Evolutionary conservation across 2,329 filamentous ascomycete genomes (phyloP), one percentile per base, ranked within the genome.

Genomic region (Beauveria sp.): DNA sequence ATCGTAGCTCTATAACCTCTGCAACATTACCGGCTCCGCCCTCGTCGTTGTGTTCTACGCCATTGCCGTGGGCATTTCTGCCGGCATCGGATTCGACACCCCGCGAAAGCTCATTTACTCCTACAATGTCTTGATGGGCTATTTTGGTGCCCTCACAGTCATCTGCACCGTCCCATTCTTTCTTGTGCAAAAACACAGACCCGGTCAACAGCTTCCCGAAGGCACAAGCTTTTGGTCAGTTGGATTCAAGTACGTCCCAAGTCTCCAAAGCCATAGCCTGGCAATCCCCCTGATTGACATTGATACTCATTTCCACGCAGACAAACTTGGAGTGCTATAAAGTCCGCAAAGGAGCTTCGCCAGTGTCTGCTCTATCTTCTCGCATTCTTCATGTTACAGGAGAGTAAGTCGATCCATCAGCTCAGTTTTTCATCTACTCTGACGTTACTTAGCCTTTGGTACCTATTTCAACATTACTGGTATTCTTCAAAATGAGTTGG

Each of bases 81-180:
- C 65, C 18, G 63, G 59, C 40, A 51, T 66, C 22, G 65, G 65
- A 40, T 64, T 59, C 44, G 57, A 63, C 9, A 63, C 61, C 6
- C 52, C 59, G 14, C 5, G 47, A 6, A 54, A 65, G 59, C 60
- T 63, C 16, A 64, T 65, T 43, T 37, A 26, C n/a, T 63, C 63
- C 1, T 66, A 65, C 61, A 63, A 63, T 26, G 62, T 63, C 1
- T 61, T 65, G 20, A 64, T 66, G 63, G 65, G 65, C 8, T 66
- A 66, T 41, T 66, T 66, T 57, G 65, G 65, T 20, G 59, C 61
- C 18, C 63, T 66, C 43, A 65, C 65, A 26, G 61, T 65, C 44
- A 50, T 64, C 16, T 65, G 59, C 28, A 66, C 65, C 8, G 51
- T 66, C 5, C 66, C 66, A 3, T 67, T 66, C 62, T 67, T 67